These are phyloP conservation scores for Mycena latifolia DNA, from an alignment of 768 basidiomycete genomes.

Conservation along the genomic window DNA sequence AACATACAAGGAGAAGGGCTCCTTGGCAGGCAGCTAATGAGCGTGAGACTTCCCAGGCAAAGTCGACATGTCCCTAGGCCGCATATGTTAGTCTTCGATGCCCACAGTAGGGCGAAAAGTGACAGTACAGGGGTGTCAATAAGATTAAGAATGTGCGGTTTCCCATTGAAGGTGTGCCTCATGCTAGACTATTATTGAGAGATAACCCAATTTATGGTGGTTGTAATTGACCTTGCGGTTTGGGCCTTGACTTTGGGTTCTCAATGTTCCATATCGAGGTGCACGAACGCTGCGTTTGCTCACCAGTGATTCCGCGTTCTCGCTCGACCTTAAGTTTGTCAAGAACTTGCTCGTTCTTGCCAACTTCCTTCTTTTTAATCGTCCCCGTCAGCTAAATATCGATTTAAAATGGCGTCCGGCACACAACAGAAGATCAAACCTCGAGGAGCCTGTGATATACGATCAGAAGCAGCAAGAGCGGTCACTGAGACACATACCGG, in stretches of 20 bases:
- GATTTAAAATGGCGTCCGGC: constrained; percentile 28
- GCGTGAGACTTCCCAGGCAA: constrained; percentile 96
- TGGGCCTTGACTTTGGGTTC: constrained; percentile 86
- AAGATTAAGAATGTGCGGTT: constrained; percentile 85
- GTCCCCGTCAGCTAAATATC: constrained; percentile 84
- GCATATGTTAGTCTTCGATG: constrained; percentile 3
- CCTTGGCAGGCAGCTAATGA: constrained; percentile 96
- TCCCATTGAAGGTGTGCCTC: constrained; percentile 71
- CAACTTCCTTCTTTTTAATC: constrained; percentile 72
- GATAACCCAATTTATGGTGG: constrained; percentile 19
- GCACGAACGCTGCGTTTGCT: constrained; percentile 31
- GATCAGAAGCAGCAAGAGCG: constrained; percentile 6
- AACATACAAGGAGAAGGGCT: constrained; percentile 70
- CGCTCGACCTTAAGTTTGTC: constrained; percentile 98
- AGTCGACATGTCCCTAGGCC: constrained; percentile 93
- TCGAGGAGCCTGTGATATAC: constrained; percentile 70
- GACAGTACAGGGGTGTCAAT: constrained; percentile 91
- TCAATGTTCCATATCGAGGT: background rate
- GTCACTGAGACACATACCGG: constrained; percentile 59
- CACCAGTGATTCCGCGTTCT: constrained; percentile 96
- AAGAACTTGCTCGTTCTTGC: constrained; percentile 86
- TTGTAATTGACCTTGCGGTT: constrained; percentile 78
- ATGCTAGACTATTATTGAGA: constrained; percentile 63
- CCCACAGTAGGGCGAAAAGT: background rate
- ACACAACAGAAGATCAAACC: constrained; percentile 51